phyloP scores from a whole-genome alignment of 2,329 filamentous ascomycete species.

The Trichophyton verrucosum region DNA sequence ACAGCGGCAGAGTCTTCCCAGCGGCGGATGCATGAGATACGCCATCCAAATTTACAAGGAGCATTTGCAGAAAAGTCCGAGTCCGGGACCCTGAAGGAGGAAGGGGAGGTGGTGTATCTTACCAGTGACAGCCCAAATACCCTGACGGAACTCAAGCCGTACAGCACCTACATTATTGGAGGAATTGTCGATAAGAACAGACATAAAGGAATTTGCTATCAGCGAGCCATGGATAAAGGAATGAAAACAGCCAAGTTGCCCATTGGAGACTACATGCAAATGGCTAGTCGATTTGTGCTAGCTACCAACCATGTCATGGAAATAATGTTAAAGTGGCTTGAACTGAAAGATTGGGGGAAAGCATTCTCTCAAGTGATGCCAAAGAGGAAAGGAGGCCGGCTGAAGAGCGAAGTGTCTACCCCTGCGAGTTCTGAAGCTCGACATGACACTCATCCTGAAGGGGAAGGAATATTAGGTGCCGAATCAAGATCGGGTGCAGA shows the following conservation, averaged over 20 bases:
- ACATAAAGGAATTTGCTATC: slow-evolving; percentile 89
- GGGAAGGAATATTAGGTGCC: background rate
- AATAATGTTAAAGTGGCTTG: slow-evolving; percentile 90
- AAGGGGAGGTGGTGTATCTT: slow-evolving; percentile 67
- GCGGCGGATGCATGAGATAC: slow-evolving; percentile 49
- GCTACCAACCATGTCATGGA: slow-evolving; percentile 94
- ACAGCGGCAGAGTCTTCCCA: slow-evolving; percentile 54
- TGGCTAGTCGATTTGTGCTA: slow-evolving; percentile 74
- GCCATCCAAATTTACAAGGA: slow-evolving; percentile 48
- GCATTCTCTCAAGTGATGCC: slow-evolving; percentile 84
- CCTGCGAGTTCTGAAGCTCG: slow-evolving; percentile 2
- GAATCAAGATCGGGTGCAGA: background rate
- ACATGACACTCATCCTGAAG: background rate
- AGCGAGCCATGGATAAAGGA: slow-evolving; percentile 58
- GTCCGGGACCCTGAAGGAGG: slow-evolving; percentile 21
- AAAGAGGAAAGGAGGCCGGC: slow-evolving; percentile 52
- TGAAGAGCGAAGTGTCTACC: slow-evolving; percentile 7
- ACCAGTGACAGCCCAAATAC: slow-evolving; percentile 84
- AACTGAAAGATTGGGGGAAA: slow-evolving; percentile 78
- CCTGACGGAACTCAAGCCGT: slow-evolving; percentile 68
- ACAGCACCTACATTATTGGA: slow-evolving; percentile 85
- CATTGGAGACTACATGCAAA: slow-evolving; percentile 88
- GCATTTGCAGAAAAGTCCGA: slow-evolving; percentile 34
- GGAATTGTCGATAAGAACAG: slow-evolving; percentile 93
- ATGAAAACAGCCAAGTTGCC: slow-evolving; percentile 83